A percentile compares a stretch with the other conserved stretches of the same genome.
These are phyloP conservation scores for Blastobotrys capitulatus DNA, from an alignment of 1,139 yeast genomes.

Conservation along the genomic window DNA sequence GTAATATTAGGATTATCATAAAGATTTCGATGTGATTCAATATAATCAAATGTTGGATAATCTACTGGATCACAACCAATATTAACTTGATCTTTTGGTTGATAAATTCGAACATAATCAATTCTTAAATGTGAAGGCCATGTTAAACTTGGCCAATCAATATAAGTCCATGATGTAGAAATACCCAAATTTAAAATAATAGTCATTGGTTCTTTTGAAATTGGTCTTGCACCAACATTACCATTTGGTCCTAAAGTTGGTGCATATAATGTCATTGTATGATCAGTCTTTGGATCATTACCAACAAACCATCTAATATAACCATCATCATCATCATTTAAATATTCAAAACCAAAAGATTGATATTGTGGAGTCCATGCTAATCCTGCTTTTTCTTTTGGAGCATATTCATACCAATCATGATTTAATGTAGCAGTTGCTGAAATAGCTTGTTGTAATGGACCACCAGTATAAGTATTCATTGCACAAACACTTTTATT, in stretches of 20 bases:
- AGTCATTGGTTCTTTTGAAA: conserved; percentile 84
- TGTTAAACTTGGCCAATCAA: conserved; percentile 63
- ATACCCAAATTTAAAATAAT: conserved; percentile 72
- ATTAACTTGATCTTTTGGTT: conserved; percentile 48
- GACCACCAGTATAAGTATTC: conserved; percentile 80
- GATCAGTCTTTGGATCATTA: conserved; percentile 38
- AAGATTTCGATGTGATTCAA: conserved; percentile 55
- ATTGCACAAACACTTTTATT: conserved; percentile 58
- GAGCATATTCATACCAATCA: conserved; percentile 60
- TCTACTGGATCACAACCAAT: conserved; percentile 72
- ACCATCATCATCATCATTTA: conserved; percentile 60
- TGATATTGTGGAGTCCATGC: conserved; percentile 47
- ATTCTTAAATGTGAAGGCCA: conserved; percentile 67
- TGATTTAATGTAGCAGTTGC: conserved; percentile 65
- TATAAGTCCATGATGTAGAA: conserved; percentile 77
- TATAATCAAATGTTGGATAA: conserved; percentile 71
- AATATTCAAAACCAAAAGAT: conserved; percentile 69
- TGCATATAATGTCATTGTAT: conserved; percentile 54
- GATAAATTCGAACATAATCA: conserved; percentile 77
- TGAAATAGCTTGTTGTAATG: conserved; percentile 78
- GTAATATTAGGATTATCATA: conserved; percentile 62
- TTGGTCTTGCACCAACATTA: conserved; percentile 66
- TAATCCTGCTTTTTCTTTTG: conserved; percentile 27
- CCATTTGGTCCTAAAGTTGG: conserved; percentile 76
- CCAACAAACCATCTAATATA: conserved; percentile 84